These are phyloP conservation scores for Phylloporus sp. DNA, from an alignment of 768 basidiomycete species.

Conservation along the genomic window DNA sequence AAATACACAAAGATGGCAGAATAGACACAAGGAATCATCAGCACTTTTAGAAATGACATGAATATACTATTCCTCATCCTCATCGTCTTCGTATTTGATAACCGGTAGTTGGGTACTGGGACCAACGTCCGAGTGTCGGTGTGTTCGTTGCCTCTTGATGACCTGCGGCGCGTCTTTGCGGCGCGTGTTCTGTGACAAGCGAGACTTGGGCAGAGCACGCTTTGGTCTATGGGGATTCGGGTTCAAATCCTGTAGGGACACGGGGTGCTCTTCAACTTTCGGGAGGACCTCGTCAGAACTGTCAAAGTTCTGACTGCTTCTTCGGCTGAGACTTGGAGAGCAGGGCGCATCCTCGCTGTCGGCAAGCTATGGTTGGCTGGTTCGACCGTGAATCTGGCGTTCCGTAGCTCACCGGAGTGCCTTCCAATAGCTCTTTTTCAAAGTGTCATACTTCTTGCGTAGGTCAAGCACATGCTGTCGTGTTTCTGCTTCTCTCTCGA, in stretches of 20 bases:
- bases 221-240: conserved; percentile 18
- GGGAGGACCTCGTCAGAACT: conserved; percentile 11
- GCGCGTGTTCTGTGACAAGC: conserved; percentile 4
- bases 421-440: conserved; percentile 26
- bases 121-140: conserved; percentile 17
- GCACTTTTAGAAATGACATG: too few relatives aligned
- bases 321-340: conserved; percentile 6
- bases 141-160: conserved; percentile 24
- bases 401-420: conserved; percentile 12
- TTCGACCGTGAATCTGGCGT: neutral
- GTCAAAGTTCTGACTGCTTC: conserved; percentile 11
- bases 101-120: conserved; percentile 3
- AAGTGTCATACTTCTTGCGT: conserved; percentile 28
- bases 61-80: too few relatives aligned
- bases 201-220: conserved; percentile 26
- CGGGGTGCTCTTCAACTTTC: conserved; percentile 19
- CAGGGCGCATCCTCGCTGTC: conserved; percentile 7
- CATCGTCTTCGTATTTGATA: conserved; percentile 16
- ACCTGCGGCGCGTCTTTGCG: conserved; percentile 5
- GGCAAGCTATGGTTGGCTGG: neutral
- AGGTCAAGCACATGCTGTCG: conserved; percentile 38
- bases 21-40: too few relatives aligned
- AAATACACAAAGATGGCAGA: too few relatives aligned
- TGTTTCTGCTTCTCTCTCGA: conserved; percentile 31
- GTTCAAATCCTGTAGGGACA: conserved; percentile 12